phyloP scores from a whole-genome alignment of 2,329 filamentous ascomycete species.

The Neofusicoccum parvum region DNA sequence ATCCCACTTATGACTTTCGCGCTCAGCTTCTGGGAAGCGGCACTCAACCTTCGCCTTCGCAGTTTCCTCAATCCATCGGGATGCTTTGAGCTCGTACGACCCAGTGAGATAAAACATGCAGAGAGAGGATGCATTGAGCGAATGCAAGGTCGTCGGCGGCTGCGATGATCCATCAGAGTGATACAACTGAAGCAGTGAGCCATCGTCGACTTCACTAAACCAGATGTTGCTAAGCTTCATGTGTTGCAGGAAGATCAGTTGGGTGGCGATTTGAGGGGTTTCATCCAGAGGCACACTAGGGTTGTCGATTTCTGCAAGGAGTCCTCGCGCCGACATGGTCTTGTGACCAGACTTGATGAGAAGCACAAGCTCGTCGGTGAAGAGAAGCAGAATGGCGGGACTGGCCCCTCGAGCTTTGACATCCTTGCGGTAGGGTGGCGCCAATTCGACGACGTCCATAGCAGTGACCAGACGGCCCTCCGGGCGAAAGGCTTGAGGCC shows the following conservation, averaged over 20 bases:
- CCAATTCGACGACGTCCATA: constrained; percentile 76
- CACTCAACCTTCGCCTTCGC: constrained; percentile 84
- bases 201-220: constrained; percentile 61
- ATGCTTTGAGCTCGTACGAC: constrained; percentile 74
- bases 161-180: constrained; percentile 52
- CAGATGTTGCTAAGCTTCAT: constrained; percentile 69
- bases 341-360: constrained; percentile 69
- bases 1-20: constrained; percentile 79
- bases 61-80: constrained; percentile 80
- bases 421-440: constrained; percentile 67
- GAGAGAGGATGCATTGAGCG: constrained; percentile 19
- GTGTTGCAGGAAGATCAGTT: constrained; percentile 76
- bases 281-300: constrained; percentile 56
- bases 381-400: constrained; percentile 76
- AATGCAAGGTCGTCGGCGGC: constrained; percentile 26
- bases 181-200: constrained; percentile 17
- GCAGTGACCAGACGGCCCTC: constrained; percentile 79
- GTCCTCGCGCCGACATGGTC: constrained; percentile 70
- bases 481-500: constrained; percentile 72
- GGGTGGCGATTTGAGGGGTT: constrained; percentile 35
- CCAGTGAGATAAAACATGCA: constrained; percentile 68
- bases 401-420: constrained; percentile 41
- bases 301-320: constrained; percentile 84
- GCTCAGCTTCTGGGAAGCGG: constrained; percentile 79
- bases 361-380: constrained; percentile 78